Conservation (phyloP, 2,329 filamentous ascomycete species). For the Helotiales sp. region DNA sequence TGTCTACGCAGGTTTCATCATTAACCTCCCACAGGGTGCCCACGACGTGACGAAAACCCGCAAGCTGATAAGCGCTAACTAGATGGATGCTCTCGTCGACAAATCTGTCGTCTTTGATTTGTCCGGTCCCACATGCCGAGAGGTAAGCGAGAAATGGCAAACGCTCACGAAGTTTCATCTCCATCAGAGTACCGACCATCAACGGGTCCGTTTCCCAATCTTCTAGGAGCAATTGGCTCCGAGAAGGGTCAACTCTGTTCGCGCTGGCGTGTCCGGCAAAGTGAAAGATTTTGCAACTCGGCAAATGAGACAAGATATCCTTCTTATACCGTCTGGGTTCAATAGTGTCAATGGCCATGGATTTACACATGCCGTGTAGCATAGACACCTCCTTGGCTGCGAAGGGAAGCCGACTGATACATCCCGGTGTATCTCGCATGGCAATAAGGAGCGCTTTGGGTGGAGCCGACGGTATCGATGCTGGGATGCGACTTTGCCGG, state of each 20-base stretch:
- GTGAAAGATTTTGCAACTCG: slow-evolving; percentile 46
- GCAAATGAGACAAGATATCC: slow-evolving; percentile 38
- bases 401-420: slow-evolving; percentile 25
- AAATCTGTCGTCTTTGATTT: slow-evolving; percentile 31
- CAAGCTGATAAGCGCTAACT: slow-evolving; percentile 46
- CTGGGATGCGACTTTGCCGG: slow-evolving; percentile 22
- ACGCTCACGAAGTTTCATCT: not conserved
- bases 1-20: slow-evolving; percentile 43
- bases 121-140: slow-evolving; percentile 46
- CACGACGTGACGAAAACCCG: slow-evolving; percentile 49
- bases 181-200: slow-evolving; percentile 33
- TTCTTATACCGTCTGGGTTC: slow-evolving; percentile 18
- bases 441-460: slow-evolving; percentile 41
- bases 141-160: slow-evolving; percentile 47
- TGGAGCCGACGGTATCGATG: not conserved
- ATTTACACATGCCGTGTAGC: slow-evolving; percentile 24
- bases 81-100: slow-evolving; percentile 49
- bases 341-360: not conserved
- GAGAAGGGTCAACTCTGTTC: slow-evolving; percentile 40
- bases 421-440: slow-evolving; percentile 40
- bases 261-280: slow-evolving; percentile 49
- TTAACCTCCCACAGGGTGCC: slow-evolving; percentile 49
- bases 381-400: slow-evolving; percentile 31
- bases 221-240: slow-evolving; percentile 41
- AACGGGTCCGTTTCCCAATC: slow-evolving; percentile 36